Percentiles rank a stretch among this genome's conserved stretches.
phyloP scores from a whole-genome alignment of 768 basidiomycete genomes.

The Kwoniella newhampshirensis region DNA sequence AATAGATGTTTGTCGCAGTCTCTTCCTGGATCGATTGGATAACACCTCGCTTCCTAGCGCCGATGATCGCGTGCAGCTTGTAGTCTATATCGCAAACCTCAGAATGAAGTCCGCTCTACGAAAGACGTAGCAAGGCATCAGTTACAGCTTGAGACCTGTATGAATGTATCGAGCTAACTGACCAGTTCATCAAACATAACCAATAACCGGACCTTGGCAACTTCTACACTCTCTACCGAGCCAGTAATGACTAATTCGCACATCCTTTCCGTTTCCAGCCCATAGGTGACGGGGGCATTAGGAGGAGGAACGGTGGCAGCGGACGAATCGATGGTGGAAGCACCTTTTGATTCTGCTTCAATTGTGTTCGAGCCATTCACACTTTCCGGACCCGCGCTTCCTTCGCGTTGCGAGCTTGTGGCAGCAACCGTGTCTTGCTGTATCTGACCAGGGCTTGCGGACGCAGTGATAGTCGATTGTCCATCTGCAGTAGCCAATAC shows the following conservation, averaged over 20 bases:
- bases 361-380: not conserved
- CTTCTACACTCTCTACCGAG: constrained; percentile 76
- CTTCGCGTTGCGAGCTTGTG: constrained; percentile 52
- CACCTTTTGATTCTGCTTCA: constrained; percentile 43
- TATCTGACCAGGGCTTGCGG: not conserved
- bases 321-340: constrained; percentile 58
- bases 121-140: constrained; percentile 9
- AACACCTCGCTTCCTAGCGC: constrained; percentile 79
- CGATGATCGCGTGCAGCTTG: constrained; percentile 86
- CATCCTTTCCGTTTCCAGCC: constrained; percentile 88
- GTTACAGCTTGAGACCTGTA: not conserved
- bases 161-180: constrained; percentile 54
- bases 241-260: constrained; percentile 92
- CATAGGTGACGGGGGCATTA: constrained; percentile 67
- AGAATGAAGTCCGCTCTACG: constrained; percentile 81
- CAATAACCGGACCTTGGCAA: constrained; percentile 83
- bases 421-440: not conserved
- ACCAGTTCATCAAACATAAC: constrained; percentile 96
- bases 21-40: constrained; percentile 94
- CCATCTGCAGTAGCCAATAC: constrained; percentile 29
- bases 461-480: constrained; percentile 3
- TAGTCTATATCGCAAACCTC: constrained; percentile 92
- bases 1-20: constrained; percentile 94
- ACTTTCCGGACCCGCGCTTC: constrained; percentile 18
- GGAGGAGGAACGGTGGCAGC: constrained; percentile 9